Evolutionary conservation across 2,329 filamentous ascomycete species (phyloP), one percentile per base, ranked within the genome.

Genomic region (Aspergillus ochraceoroseus): DNA sequence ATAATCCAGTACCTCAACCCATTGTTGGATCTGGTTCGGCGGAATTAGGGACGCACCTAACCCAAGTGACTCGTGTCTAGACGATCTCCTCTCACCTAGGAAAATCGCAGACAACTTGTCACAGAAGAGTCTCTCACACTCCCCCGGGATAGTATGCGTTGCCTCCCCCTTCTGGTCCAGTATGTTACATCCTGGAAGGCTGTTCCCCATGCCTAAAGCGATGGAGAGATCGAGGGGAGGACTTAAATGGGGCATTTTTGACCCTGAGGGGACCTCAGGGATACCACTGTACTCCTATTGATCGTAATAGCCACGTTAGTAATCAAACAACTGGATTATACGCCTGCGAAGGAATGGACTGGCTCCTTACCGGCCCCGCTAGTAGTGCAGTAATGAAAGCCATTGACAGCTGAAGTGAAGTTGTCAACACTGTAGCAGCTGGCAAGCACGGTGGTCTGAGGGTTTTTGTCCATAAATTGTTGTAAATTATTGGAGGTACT

Each of bases 81-180:
- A 77, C 76, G 73, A 68, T 72, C 81, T 82, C 85, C 83, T 82
- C 87, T 94, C 88, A 94, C 87, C 89, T 77, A 84, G 85, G 81
- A 95, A 95, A 75, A 86, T 84, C 74, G 82, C 74, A 73, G 80
- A 85, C 82, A 95, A 86, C 78, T 82, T 83, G 83, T 90, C 87
- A 74, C 89, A 95, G 80, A 95, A 94, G 83, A 95, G 90, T 78
- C 89, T 95, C 88, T 95, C 89, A 95, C 89, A 94, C 87, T 95
- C 88, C 88, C 85, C 88, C 86, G 85, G 88, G 78, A 95, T 94
- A 75, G 83, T 82, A 72, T 86, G 81, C 85, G 87, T 82, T 83
- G 88, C 88, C 87, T 88, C 88, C 85, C 85, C 85, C 83, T 68
- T 72, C 58, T 67, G 64, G 66, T 68, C 68, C 62, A 54, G 52